Evolutionary conservation across 2,329 filamentous ascomycete species (phyloP).

Genomic region (Nannizziopsis barbatae): DNA sequence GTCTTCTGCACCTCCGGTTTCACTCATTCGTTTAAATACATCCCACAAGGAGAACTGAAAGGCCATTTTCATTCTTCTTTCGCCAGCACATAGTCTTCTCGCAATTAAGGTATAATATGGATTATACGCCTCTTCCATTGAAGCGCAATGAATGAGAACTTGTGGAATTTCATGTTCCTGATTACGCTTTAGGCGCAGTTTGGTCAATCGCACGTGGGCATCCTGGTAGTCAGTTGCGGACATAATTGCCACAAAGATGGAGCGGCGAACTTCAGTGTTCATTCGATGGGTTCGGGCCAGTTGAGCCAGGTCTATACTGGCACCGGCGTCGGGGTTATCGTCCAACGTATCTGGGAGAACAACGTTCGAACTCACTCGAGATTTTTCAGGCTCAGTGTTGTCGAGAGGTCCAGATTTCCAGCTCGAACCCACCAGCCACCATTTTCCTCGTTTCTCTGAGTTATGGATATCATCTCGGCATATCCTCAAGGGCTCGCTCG

Average conservation of each 20-base stretch:
- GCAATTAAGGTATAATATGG: constrained; percentile 87
- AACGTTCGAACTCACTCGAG: constrained; percentile 13
- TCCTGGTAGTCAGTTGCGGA: constrained; percentile 75
- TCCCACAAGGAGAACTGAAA: constrained; percentile 84
- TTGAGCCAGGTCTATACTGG: constrained; percentile 52
- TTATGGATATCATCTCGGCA: constrained; percentile 71
- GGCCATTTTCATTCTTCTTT: constrained; percentile 59
- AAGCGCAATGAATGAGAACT: constrained; percentile 77
- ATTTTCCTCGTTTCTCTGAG: constrained; percentile 80
- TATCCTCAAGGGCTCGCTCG: constrained; percentile 70
- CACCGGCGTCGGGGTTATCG: constrained; percentile 36
- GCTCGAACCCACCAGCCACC: constrained; percentile 97
- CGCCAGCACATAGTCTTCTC: constrained; percentile 54
- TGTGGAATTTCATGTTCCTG: constrained; percentile 79
- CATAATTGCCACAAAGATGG: constrained; percentile 89
- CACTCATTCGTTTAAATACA: constrained; percentile 74
- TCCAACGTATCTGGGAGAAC: constrained; percentile 17
- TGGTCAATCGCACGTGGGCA: constrained; percentile 65
- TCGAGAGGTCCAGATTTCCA: constrained; percentile 46
- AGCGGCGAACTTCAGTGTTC: constrained; percentile 73
- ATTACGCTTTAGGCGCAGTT: constrained; percentile 72
- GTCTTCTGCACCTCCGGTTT: constrained; percentile 45
- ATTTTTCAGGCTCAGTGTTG: constrained; percentile 15
- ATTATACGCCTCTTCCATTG: constrained; percentile 75
- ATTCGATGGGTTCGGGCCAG: constrained; percentile 74